Conservation (phyloP, 2,329 filamentous ascomycete genomes). For the Fusarium nanum region DNA sequence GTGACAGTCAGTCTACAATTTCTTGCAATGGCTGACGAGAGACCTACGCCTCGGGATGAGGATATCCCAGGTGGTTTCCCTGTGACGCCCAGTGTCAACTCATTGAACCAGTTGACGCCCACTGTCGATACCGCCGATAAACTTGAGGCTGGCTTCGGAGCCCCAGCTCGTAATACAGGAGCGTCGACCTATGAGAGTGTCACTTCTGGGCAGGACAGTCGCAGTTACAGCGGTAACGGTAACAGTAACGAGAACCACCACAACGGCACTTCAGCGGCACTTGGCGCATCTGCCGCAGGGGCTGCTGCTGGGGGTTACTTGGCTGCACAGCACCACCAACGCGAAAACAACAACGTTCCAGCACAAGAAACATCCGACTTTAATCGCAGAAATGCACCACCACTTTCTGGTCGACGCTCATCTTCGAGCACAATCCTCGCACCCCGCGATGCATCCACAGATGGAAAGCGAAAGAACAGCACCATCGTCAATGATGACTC, state of each 20-base stretch:
- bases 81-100: conserved; percentile 39
- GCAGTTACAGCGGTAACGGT: neutral
- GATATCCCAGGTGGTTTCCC: conserved; percentile 46
- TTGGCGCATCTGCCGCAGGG: conserved; percentile 14
- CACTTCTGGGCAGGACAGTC: neutral
- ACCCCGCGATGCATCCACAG: neutral
- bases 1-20: neutral
- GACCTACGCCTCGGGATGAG: conserved; percentile 40
- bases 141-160: conserved; percentile 29
- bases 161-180: conserved; percentile 1
- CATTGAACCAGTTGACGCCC: conserved; percentile 20
- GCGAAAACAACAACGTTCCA: neutral
- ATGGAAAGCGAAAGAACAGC: conserved; percentile 8
- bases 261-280: conserved; percentile 1
- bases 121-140: conserved; percentile 6
- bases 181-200: conserved; percentile 5
- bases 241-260: neutral
- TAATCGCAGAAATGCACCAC: neutral
- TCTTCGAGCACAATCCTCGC: conserved; percentile 27
- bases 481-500: neutral
- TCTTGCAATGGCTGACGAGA: conserved; percentile 34
- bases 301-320: conserved; percentile 1
- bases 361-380: neutral
- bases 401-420: neutral
- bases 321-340: neutral